phyloP scores from a whole-genome alignment of 768 basidiomycete genomes.

The Auriscalpium vulgare region DNA sequence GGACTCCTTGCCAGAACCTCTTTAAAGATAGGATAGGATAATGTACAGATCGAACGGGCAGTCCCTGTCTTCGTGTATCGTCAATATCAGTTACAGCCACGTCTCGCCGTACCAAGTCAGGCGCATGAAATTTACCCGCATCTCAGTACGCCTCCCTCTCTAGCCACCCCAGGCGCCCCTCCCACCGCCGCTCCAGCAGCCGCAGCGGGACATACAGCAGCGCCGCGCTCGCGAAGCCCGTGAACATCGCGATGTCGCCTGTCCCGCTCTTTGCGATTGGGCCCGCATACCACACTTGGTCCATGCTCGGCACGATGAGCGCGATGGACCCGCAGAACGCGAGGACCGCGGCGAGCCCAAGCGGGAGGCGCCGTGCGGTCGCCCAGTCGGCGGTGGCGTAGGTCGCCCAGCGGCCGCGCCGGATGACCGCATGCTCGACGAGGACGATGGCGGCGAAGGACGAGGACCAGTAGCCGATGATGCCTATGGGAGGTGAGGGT shows the following conservation, averaged over 20 bases:
- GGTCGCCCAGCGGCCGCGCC: slow-evolving; percentile 23
- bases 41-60: too few relatives aligned
- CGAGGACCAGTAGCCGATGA: slow-evolving; percentile 40
- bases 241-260: slow-evolving; percentile 39
- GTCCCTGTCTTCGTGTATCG: too few relatives aligned
- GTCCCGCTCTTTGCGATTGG: slow-evolving; percentile 36
- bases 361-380: slow-evolving; percentile 28
- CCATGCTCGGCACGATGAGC: slow-evolving; percentile 39
- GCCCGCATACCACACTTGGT: slow-evolving; percentile 44
- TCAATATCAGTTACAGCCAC: too few relatives aligned
- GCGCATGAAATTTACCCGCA: too few relatives aligned
- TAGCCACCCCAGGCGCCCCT: not conserved
- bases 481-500: slow-evolving; percentile 18
- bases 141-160: too few relatives aligned
- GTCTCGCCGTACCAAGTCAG: too few relatives aligned
- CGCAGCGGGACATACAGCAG: not conserved
- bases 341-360: slow-evolving; percentile 31
- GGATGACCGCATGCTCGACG: slow-evolving; percentile 38
- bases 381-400: slow-evolving; percentile 35
- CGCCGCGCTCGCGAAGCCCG: not conserved
- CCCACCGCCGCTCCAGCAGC: not conserved
- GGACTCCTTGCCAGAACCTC: too few relatives aligned
- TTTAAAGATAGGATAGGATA: too few relatives aligned
- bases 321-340: slow-evolving; percentile 33
- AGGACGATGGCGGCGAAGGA: slow-evolving; percentile 31